Conservation (phyloP, 805 yeast species). For the Lachancea thermotolerans region DNA sequence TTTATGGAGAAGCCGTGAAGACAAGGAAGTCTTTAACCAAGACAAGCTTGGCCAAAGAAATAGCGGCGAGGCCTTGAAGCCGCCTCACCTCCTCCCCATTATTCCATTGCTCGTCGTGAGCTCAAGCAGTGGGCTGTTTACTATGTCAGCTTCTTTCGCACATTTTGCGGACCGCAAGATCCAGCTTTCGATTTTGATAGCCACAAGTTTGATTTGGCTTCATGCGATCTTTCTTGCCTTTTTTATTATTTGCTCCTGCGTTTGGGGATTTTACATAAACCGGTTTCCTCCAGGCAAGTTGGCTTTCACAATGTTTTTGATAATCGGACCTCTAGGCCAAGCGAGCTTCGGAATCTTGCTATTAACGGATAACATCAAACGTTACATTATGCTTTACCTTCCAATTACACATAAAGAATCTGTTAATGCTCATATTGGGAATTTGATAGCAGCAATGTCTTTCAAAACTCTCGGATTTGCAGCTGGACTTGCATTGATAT, state of each 20-base stretch:
- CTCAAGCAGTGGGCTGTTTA: constrained; percentile 57
- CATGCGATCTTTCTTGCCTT: constrained; percentile 60
- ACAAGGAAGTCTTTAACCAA: background rate
- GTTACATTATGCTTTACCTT: constrained; percentile 19
- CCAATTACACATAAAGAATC: constrained; percentile 6
- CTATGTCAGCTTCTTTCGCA: constrained; percentile 37
- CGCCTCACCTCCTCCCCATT: constrained; percentile 49
- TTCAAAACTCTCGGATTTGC: constrained; percentile 34
- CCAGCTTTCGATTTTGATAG: constrained; percentile 45
- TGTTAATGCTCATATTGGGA: constrained; percentile 13
- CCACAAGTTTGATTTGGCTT: constrained; percentile 58
- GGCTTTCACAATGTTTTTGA: constrained; percentile 65
- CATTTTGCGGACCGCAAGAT: constrained; percentile 31
- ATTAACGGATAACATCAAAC: constrained; percentile 40
- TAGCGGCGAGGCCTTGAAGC: background rate
- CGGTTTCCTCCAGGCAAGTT: constrained; percentile 50
- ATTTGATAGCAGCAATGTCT: constrained; percentile 24
- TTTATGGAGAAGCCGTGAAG: background rate
- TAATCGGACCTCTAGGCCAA: constrained; percentile 82
- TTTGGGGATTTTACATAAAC: constrained; percentile 51
- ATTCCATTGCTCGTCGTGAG: constrained; percentile 74
- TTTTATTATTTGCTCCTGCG: constrained; percentile 47
- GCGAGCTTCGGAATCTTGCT: constrained; percentile 64
- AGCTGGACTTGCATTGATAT: constrained; percentile 39
- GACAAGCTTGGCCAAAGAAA: background rate